Conservation (phyloP, 768 basidiomycete species). For the Terana coerulea region DNA sequence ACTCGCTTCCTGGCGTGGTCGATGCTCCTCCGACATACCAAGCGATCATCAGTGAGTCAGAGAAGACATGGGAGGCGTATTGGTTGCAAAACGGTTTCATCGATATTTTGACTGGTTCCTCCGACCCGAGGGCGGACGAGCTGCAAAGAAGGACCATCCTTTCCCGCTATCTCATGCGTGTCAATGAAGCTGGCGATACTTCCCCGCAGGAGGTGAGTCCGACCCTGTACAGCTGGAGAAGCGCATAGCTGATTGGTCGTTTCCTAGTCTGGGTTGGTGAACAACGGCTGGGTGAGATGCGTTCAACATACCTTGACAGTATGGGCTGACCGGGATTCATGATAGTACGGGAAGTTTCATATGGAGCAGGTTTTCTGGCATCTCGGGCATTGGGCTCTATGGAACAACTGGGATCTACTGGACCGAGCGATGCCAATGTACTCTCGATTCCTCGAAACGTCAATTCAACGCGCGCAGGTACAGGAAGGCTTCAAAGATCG, state of each 20-base stretch:
- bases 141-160: slow-evolving; percentile 54
- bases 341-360: slow-evolving; percentile 48
- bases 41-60: slow-evolving; percentile 33
- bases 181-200: slow-evolving; percentile 53
- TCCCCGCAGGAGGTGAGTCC: slow-evolving; percentile 54
- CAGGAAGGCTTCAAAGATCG: slow-evolving; percentile 49
- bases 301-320: neutral
- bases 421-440: slow-evolving; percentile 41
- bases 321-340: neutral
- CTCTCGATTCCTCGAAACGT: slow-evolving; percentile 41
- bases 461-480: slow-evolving; percentile 44
- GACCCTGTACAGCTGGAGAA: neutral
- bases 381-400: slow-evolving; percentile 53
- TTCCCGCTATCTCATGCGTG: slow-evolving; percentile 52
- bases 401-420: slow-evolving; percentile 59
- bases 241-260: neutral
- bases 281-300: slow-evolving; percentile 50
- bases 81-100: slow-evolving; percentile 51
- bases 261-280: slow-evolving; percentile 47
- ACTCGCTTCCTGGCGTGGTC: slow-evolving; percentile 20
- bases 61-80: slow-evolving; percentile 39
- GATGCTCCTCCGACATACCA: slow-evolving; percentile 20
- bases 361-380: slow-evolving; percentile 66
- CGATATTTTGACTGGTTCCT: slow-evolving; percentile 46
- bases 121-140: slow-evolving; percentile 47